Percentiles rank a stretch among this genome's conserved stretches.
Evolutionary conservation across 108 stramenopile genomes (phyloP).

Genomic region (Cyclostephanos invisitatus): DNA sequence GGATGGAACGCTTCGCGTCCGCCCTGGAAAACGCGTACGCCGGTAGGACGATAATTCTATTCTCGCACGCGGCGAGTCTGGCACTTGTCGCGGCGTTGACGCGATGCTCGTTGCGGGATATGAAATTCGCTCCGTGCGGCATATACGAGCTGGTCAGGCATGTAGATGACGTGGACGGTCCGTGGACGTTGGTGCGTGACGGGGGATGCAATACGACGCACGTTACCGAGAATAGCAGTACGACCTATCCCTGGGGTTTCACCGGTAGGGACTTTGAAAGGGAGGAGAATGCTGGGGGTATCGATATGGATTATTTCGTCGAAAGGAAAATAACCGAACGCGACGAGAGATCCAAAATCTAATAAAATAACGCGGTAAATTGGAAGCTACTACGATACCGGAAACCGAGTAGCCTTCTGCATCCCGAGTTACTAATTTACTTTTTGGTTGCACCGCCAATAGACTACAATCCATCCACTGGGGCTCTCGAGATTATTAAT

Average conservation of each 20-base stretch:
- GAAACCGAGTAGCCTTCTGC: background rate
- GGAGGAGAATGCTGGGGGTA: slow-evolving; percentile 9
- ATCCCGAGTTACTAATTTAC: no score
- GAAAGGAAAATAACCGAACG: no score
- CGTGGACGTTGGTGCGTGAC: slow-evolving; percentile 24
- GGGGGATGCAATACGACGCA: slow-evolving; percentile 30
- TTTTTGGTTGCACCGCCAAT: no score
- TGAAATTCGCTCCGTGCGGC: slow-evolving; percentile 49
- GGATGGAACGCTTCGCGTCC: slow-evolving; percentile 27
- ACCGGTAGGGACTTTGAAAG: slow-evolving; percentile 26
- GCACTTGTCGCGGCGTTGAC: slow-evolving; percentile 38
- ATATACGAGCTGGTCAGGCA: slow-evolving; percentile 24
- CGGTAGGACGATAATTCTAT: slow-evolving; percentile 25
- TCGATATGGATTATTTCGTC: slow-evolving; percentile 48
- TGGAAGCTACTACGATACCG: no score
- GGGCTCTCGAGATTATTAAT: no score
- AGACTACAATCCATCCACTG: no score
- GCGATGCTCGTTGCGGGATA: slow-evolving; percentile 24
- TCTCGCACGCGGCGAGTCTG: slow-evolving; percentile 43
- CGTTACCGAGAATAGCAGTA: slow-evolving; percentile 34
- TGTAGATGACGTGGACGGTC: slow-evolving; percentile 8
- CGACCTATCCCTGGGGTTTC: slow-evolving; percentile 46
- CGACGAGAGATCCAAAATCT: slow-evolving; percentile 12
- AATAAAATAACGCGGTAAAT: no score
- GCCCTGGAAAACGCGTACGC: slow-evolving; percentile 17